Conservation (phyloP, 2,329 filamentous ascomycete species). For the Epichloe elymi region DNA sequence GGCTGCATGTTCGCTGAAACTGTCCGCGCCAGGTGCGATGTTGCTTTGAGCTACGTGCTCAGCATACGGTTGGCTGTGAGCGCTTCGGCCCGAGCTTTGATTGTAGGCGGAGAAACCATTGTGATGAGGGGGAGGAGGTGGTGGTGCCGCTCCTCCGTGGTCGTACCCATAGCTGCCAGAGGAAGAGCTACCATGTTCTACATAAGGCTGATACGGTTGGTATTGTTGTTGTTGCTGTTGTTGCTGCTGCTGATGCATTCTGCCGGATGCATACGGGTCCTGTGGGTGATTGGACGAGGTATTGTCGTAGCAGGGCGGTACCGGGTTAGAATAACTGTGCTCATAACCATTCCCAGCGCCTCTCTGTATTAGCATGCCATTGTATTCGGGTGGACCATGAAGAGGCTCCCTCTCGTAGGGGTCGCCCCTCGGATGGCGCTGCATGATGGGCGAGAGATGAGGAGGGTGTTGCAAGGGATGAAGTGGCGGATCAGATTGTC, state of each 20-base stretch:
- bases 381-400: constrained; percentile 11
- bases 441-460: constrained; percentile 13
- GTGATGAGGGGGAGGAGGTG: constrained; percentile 9
- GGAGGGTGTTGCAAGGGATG: too few relatives aligned
- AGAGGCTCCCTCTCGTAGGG: constrained; percentile 24
- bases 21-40: constrained; percentile 52
- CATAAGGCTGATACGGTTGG: background rate
- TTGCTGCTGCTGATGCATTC: background rate
- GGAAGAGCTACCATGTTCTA: background rate
- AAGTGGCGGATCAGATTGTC: background rate
- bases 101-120: constrained; percentile 13
- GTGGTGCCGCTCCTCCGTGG: background rate
- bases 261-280: background rate
- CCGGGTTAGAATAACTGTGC: constrained; percentile 1
- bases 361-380: background rate
- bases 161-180: background rate
- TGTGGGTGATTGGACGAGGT: constrained; percentile 5
- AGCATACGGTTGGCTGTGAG: constrained; percentile 15
- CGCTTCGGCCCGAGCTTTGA: constrained; percentile 6
- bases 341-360: constrained; percentile 11
- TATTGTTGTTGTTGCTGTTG: background rate
- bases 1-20: constrained; percentile 47
- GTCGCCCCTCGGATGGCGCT: constrained; percentile 18
- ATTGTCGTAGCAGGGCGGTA: constrained; percentile 18
- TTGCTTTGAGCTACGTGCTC: constrained; percentile 16